Evolutionary conservation across 192 early-diverging fungal genomes (phyloP).

Genomic region (Coemansia sp.): DNA sequence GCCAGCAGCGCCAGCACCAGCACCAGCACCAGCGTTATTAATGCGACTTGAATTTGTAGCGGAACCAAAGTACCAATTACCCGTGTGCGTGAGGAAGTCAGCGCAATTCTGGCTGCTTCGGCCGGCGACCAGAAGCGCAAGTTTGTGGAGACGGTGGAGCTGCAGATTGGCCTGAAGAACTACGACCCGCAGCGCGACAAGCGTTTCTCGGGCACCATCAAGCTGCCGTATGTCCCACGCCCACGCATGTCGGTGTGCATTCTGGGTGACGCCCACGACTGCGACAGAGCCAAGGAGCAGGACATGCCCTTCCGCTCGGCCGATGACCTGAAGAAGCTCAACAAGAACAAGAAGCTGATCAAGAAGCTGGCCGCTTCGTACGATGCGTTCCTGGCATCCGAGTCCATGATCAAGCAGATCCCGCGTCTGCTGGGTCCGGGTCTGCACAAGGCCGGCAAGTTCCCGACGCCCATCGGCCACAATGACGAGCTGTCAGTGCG

Average conservation of each 20-base stretch:
- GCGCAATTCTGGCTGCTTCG: constrained; percentile 66
- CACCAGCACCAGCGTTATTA: no score
- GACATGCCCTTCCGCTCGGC: constrained; percentile 88
- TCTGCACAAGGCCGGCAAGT: constrained; percentile 99
- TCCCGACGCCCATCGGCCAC: constrained; percentile 94
- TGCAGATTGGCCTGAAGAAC: constrained; percentile 99
- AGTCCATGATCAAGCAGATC: constrained; percentile 98
- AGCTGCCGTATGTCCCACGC: constrained; percentile 91
- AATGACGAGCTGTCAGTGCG: constrained; percentile 81
- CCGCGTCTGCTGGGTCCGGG: constrained; percentile 97
- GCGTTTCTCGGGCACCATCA: constrained; percentile 97
- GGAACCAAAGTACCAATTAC: constrained; percentile 81
- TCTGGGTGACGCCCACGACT: constrained; percentile 93
- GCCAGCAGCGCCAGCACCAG: no score
- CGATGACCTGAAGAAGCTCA: constrained; percentile 98
- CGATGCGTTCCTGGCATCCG: constrained; percentile 97
- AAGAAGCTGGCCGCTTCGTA: constrained; percentile 99
- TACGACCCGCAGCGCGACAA: constrained; percentile 99
- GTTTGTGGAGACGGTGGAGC: constrained; percentile 95
- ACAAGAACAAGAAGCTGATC: constrained; percentile 99
- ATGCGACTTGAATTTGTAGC: constrained; percentile 23
- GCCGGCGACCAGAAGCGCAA: constrained; percentile 87
- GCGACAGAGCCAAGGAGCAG: constrained; percentile 90
- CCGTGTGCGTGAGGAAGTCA: constrained; percentile 81
- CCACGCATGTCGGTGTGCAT: constrained; percentile 94